Evolutionary conservation across 2,329 filamentous ascomycete species (phyloP).

Genomic region (Zymoseptoria ardabiliae): DNA sequence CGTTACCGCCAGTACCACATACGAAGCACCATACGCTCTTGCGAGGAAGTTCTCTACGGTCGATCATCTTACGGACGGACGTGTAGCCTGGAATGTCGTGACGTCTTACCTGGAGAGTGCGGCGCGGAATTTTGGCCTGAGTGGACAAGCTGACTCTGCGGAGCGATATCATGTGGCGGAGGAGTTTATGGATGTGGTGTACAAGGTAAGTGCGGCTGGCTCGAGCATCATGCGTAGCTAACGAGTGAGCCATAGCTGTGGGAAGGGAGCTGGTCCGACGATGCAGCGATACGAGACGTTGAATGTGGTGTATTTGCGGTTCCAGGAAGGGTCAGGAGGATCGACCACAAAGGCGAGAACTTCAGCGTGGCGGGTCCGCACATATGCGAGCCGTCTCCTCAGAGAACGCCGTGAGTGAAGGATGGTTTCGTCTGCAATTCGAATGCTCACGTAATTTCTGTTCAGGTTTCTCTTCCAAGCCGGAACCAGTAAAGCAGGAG

Average conservation of each 20-base stretch:
- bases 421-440: too few species aligned
- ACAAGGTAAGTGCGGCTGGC: slow-evolving; percentile 33
- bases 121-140: slow-evolving; percentile 49
- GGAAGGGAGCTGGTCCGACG: slow-evolving; percentile 58
- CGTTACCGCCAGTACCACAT: slow-evolving; percentile 59
- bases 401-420: slow-evolving; percentile 47
- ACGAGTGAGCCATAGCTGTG: slow-evolving; percentile 36
- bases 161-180: slow-evolving; percentile 56
- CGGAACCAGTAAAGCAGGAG: slow-evolving; percentile 57
- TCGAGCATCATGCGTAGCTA: not conserved
- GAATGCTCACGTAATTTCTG: too few species aligned
- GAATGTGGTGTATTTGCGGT: slow-evolving; percentile 52
- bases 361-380: slow-evolving; percentile 57
- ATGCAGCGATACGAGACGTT: slow-evolving; percentile 54
- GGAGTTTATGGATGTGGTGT: slow-evolving; percentile 54
- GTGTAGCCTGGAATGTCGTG: slow-evolving; percentile 47
- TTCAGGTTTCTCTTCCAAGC: slow-evolving; percentile 54
- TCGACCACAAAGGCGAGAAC: slow-evolving; percentile 57
- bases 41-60: slow-evolving; percentile 58
- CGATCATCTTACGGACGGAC: slow-evolving; percentile 57
- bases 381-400: slow-evolving; percentile 56
- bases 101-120: slow-evolving; percentile 60
- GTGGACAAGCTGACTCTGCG: slow-evolving; percentile 55
- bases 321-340: slow-evolving; percentile 51
- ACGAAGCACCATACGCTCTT: slow-evolving; percentile 60